Conservation (phyloP, 2,329 filamentous ascomycete species). For the Alternaria incomplexa region DNA sequence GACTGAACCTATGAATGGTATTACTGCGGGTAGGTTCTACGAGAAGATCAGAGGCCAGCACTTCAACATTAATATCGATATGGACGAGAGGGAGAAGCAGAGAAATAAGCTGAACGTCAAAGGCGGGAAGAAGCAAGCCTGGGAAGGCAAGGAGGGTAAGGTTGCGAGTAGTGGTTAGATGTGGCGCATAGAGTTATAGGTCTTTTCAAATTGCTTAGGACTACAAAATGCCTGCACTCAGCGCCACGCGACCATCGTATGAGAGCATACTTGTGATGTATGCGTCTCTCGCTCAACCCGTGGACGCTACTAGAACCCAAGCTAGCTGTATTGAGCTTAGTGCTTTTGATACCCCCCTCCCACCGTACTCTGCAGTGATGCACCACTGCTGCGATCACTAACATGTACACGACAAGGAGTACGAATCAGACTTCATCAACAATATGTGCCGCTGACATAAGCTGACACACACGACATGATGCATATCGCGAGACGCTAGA, state of each 20-base stretch:
- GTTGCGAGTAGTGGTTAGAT: background rate
- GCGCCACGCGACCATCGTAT: too few relatives aligned
- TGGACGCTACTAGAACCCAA: background rate
- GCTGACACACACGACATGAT: background rate
- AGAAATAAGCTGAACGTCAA: conserved; percentile 10
- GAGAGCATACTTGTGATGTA: background rate
- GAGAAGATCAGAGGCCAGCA: conserved; percentile 37
- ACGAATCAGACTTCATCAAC: accelerated
- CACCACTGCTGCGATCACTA: background rate
- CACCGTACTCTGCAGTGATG: too few relatives aligned
- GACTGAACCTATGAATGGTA: conserved; percentile 24
- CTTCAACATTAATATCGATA: conserved; percentile 47
- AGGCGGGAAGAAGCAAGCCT: conserved; percentile 30
- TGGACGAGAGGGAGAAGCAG: conserved; percentile 42
- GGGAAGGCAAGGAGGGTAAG: background rate
- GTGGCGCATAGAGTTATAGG: background rate
- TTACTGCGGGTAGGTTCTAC: conserved; percentile 42
- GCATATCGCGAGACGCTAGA: background rate
- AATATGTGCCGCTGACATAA: background rate
- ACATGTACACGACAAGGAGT: background rate
- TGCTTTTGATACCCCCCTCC: background rate
- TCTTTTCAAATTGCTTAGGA: too few relatives aligned
- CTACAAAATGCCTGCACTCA: too few relatives aligned
- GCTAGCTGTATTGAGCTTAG: background rate
- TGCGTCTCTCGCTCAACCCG: too few relatives aligned